Conservation (phyloP, 495 filamentous ascomycete genomes). For the Hypoxylon cercidicola region DNA sequence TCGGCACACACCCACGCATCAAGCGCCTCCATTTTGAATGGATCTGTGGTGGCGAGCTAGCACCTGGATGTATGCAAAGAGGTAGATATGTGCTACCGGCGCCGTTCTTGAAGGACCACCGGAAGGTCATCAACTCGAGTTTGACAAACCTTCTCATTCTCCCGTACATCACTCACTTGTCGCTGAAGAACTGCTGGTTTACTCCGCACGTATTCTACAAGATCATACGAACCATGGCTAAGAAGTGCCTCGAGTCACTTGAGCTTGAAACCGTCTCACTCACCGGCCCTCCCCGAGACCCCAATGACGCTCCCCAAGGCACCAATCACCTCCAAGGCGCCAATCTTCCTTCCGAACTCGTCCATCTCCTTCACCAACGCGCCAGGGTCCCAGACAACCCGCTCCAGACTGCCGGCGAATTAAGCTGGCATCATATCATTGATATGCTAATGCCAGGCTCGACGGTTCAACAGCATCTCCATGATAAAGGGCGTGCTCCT, state of each 20-base stretch:
- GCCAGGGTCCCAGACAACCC: background rate
- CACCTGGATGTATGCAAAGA: slow-evolving; percentile 61
- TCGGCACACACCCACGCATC: slow-evolving; percentile 53
- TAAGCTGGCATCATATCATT: slow-evolving; percentile 55
- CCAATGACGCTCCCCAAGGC: too few relatives aligned
- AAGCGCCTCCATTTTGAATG: slow-evolving; percentile 65
- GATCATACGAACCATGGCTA: slow-evolving; percentile 38
- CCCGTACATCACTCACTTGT: slow-evolving; percentile 63
- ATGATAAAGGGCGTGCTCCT: background rate
- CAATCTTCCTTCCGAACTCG: too few relatives aligned
- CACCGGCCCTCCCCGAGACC: slow-evolving; percentile 45
- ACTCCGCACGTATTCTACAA: slow-evolving; percentile 52
- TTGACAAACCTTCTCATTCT: slow-evolving; percentile 48
- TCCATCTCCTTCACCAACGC: too few relatives aligned
- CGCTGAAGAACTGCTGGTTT: slow-evolving; percentile 66
- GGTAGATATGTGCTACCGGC: slow-evolving; percentile 63
- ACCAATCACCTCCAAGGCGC: too few relatives aligned
- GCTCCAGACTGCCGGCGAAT: background rate
- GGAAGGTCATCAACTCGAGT: slow-evolving; percentile 57
- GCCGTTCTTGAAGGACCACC: slow-evolving; percentile 53
- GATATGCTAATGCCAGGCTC: slow-evolving; percentile 53
- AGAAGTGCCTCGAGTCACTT: slow-evolving; percentile 45
- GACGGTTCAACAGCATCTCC: slow-evolving; percentile 33
- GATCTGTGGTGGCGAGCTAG: slow-evolving; percentile 66
- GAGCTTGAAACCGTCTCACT: slow-evolving; percentile 60